Conservation (phyloP, 495 filamentous ascomycete genomes). For the Pyrenula massariospora region DNA sequence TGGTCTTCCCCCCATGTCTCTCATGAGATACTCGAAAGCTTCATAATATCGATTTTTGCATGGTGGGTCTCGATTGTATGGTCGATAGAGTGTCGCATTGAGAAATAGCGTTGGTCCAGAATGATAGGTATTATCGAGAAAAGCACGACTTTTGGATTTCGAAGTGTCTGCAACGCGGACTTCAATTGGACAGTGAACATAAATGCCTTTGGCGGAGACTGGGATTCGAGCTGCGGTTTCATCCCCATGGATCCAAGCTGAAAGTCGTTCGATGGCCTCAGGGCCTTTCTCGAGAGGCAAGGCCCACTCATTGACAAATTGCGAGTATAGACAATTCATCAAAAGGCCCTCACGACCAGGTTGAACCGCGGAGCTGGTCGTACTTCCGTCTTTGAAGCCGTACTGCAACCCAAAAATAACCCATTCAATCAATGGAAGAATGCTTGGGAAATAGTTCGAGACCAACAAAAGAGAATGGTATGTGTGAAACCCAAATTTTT, state of each 20-base stretch:
- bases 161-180: slow-evolving; percentile 76
- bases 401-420: slow-evolving; percentile 95
- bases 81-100: slow-evolving; percentile 90
- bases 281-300: slow-evolving; percentile 81
- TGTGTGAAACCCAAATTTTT: slow-evolving; percentile 65
- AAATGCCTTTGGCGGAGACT: slow-evolving; percentile 64
- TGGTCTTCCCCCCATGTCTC: slow-evolving; percentile 73
- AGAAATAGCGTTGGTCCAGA: slow-evolving; percentile 80
- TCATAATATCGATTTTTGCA: slow-evolving; percentile 72
- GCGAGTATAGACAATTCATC: slow-evolving; percentile 93
- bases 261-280: slow-evolving; percentile 72
- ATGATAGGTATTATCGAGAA: slow-evolving; percentile 58
- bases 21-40: slow-evolving; percentile 95
- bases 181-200: slow-evolving; percentile 87
- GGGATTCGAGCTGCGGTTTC: slow-evolving; percentile 52
- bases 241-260: slow-evolving; percentile 70
- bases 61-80: slow-evolving; percentile 73
- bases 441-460: slow-evolving; percentile 61
- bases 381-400: slow-evolving; percentile 59
- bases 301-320: slow-evolving; percentile 98
- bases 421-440: slow-evolving; percentile 82
- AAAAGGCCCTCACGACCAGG: slow-evolving; percentile 66
- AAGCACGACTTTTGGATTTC: slow-evolving; percentile 48
- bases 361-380: slow-evolving; percentile 61
- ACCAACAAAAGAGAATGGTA: slow-evolving; percentile 83